A percentile compares a stretch with the other conserved stretches of the same genome.
phyloP scores from a whole-genome alignment of 176 grass and related monocot genomes.

The Pharus latifolius region DNA sequence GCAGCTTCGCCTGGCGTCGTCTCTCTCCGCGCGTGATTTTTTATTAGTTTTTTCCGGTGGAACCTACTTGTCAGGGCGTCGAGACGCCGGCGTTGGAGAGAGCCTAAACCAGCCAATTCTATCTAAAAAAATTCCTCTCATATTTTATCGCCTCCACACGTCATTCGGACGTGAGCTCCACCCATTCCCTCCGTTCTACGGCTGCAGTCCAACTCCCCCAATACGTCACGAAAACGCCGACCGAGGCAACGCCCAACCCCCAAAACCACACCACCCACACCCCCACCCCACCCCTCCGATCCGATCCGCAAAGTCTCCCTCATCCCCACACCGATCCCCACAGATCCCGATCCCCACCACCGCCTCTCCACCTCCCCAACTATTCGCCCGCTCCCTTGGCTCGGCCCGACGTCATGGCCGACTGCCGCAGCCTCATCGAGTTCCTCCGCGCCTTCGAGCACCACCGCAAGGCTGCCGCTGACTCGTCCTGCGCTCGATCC shows the following conservation, averaged over 20 bases:
- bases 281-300: conserved; percentile 28
- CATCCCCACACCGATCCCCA: not conserved
- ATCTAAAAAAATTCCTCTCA: too few relatives aligned
- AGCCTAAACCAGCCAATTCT: too few relatives aligned
- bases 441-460: conserved; percentile 95
- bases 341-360: conserved; percentile 32
- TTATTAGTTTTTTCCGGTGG: too few relatives aligned
- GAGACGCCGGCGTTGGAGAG: too few relatives aligned
- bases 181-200: not conserved
- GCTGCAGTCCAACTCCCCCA: not conserved
- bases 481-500: conserved; percentile 22
- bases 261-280: not conserved
- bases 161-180: not conserved
- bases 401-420: conserved; percentile 39
- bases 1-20: too few relatives aligned
- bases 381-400: too few relatives aligned
- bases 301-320: conserved; percentile 36
- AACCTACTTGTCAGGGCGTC: too few relatives aligned
- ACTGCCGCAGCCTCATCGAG: conserved; percentile 97
- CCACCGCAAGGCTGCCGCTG: conserved; percentile 56
- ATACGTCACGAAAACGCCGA: conserved; percentile 6
- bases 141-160: too few relatives aligned
- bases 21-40: too few relatives aligned
- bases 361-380: not conserved
- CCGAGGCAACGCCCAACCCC: not conserved